Base-by-base conservation (phyloP, 2,329 filamentous ascomycete genomes). In the Curvularia lunata region DNA sequence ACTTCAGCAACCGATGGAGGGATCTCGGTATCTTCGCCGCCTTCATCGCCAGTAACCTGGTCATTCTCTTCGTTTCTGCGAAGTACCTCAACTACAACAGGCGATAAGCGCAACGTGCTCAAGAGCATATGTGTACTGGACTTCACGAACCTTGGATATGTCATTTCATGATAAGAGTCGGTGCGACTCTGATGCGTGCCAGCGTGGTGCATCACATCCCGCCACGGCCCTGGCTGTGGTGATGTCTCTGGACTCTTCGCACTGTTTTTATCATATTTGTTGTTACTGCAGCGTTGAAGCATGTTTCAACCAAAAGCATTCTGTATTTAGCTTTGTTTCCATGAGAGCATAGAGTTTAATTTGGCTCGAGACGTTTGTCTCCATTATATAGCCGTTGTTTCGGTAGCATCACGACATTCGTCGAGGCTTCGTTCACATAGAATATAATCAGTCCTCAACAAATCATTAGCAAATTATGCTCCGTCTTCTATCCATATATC, bases 1-100 rank as follows among this genome's bases (percentile, higher is more conserved):
- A 78, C 2, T 96, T 88, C 67, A 79, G 80, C 42, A 77, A 90
- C 63, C 81, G 92, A 16, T 96, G 92, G 92, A 85, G 92, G 54
- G 91, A 97, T 66, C 62, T 95, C 55, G 92, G 91, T 1, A 96
- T 96, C 61, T 89, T 88, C 65, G 66, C 85, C 30, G 89, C 88
- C 1, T 96, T 92, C 70, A 83, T 96, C 52, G 91, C 78, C 13
- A 92, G 88, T 71, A 96, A 96, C 75, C 71, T 95, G 68, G 83
- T 91, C 19, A 78, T 88, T 48, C 67, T 88, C 59, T 86, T 88
- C 66, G 56, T 87, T 52, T 84, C 82, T 38, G 82, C 83, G 73
- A 81, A 77, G 50, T 82, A 75, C 62, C 67, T 82, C 61, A 82
- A 82, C 68, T 82, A 80, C 65, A 82, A 82, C 63, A 64, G 70